Base-by-base conservation (phyloP, 2,329 filamentous ascomycete genomes). In the Fonsecaea nubica region DNA sequence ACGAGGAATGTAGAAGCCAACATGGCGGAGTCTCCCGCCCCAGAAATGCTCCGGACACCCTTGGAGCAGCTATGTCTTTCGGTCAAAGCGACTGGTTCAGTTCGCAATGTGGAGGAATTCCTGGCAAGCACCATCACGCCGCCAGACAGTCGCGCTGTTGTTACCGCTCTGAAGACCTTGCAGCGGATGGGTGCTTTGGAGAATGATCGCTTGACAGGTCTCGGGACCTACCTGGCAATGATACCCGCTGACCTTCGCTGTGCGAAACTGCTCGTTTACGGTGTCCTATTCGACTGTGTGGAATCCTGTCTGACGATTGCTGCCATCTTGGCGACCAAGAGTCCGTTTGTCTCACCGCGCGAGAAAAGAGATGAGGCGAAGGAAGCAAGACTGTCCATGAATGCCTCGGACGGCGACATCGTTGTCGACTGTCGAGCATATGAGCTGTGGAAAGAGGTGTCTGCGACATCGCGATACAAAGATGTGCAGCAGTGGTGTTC, bases 241-340 rank as follows among this genome's bases (percentile, higher is more conserved):
- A 93, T 99, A 58, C 95, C 95, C 1, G 92, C 94, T 0, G 95
- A 99, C 75, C 84, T 99, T 56, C 89, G 94, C 33, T 96, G 93
- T 76, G 92, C 92, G 54, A 99, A 99, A 79, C 85, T 99, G 38
- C 92, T 99, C 85, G 92, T 99, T 3, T 97, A 96, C 75, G 95
- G 95, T 5, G 90, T 92, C 15, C 93, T 96, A 65, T 98, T 99
- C 75, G 92, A 92, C 38, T 98, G 94, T 75, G 85, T 98, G 6
- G 92, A 97, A 74, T 89, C 94, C 60, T 93, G 90, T 71, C 85
- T 98, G 63, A 93, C 91, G 2, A 93, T 98, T 69, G 92, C 95
- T 1, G 90, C 93, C 8, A 95, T 98, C 48, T 84, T 99, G n/a
- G 63, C 69, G 8, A 97, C 93, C 63, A 90, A 89, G 74, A 92